These are phyloP conservation scores for Penicillium macrosclerotiorum DNA, from an alignment of 495 filamentous ascomycete genomes.

Conservation along the genomic window DNA sequence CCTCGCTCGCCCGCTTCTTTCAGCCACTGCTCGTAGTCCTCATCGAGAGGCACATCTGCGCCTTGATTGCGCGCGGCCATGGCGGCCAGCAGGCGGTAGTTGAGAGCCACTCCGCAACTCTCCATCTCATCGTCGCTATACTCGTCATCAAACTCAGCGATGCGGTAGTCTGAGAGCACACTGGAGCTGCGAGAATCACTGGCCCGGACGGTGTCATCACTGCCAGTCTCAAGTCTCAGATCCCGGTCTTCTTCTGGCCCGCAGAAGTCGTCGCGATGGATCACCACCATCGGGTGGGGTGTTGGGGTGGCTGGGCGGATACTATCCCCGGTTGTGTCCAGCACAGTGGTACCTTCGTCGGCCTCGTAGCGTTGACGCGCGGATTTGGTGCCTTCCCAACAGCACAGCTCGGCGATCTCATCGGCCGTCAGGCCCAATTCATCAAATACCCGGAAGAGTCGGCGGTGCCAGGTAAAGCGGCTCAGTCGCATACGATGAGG, in stretches of 20 bases:
- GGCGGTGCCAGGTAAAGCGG: conserved; percentile 77
- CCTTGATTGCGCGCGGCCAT: conserved; percentile 64
- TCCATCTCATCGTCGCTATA: conserved; percentile 66
- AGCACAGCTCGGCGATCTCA: conserved; percentile 77
- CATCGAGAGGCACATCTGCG: conserved; percentile 64
- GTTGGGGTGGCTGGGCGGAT: conserved; percentile 47
- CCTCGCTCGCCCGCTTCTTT: conserved; percentile 73
- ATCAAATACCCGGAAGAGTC: conserved; percentile 81
- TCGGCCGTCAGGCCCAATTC: conserved; percentile 67
- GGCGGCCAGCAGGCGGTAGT: conserved; percentile 68
- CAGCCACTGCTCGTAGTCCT: conserved; percentile 83
- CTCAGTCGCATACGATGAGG: conserved; percentile 82
- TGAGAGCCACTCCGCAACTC: conserved; percentile 70
- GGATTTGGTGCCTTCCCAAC: conserved; percentile 93
- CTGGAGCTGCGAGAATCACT: conserved; percentile 21
- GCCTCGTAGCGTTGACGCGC: conserved; percentile 81
- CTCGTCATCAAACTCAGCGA: conserved; percentile 51
- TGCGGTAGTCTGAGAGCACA: conserved; percentile 22
- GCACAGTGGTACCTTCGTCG: conserved; percentile 69
- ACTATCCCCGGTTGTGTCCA: conserved; percentile 74
- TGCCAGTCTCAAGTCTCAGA: conserved; percentile 23
- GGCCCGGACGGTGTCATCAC: conserved; percentile 26
- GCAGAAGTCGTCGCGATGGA: conserved; percentile 33
- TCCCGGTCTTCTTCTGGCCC: conserved; percentile 32
- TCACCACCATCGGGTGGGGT: conserved; percentile 30